Evolutionary conservation across 306 rosid species (phyloP), one percentile per base, ranked within the genome.

Genomic region (Hylodesmum podocarpum): DNA sequence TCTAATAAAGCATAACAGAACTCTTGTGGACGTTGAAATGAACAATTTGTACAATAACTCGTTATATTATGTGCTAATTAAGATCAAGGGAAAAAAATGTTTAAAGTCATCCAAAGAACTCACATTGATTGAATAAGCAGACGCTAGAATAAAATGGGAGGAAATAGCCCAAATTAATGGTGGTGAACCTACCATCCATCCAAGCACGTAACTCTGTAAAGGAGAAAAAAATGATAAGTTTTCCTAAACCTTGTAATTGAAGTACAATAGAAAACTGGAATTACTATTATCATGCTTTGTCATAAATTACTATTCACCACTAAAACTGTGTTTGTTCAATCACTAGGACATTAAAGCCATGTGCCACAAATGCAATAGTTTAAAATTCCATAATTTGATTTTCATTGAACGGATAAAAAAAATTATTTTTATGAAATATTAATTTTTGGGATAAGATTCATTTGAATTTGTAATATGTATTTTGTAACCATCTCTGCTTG

Each of bases 41-140:
- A 28, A 13, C 22, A 53, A 10, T 34, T 10, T 40, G 13, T 16
- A 59, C n/a, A 21, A 49, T 40, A 24, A 51, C 10, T 18, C 33
- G 46, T 3, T 16, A 37, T 19, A 25, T 44, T 46, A 22, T 33
- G 9, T 28, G 18, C n/a, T 21, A 19, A 53, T 41, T 65, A 51
- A 34, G 2, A 11, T 41, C 2, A 39, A 9, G 16, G 27, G 33
- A 15, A 19, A 54, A 18, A 29, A 8, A 43, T 19, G 19, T 5
- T 31, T 39, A 14, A 34, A 69, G 29, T 10, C 2, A 70, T 80
- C 34, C 16, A 29, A 47, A 57, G 54, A 76, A 85, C 93, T 87
- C 82, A 91, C 96, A 71, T 91, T 71, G 78, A 89, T 86, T 49
- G 96, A 91, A 84, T 91, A 91, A 50, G 90, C 96, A 80, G 93